phyloP scores from a whole-genome alignment of 371 early-diverging fungal genomes.

The Syncephalastrum sp. region DNA sequence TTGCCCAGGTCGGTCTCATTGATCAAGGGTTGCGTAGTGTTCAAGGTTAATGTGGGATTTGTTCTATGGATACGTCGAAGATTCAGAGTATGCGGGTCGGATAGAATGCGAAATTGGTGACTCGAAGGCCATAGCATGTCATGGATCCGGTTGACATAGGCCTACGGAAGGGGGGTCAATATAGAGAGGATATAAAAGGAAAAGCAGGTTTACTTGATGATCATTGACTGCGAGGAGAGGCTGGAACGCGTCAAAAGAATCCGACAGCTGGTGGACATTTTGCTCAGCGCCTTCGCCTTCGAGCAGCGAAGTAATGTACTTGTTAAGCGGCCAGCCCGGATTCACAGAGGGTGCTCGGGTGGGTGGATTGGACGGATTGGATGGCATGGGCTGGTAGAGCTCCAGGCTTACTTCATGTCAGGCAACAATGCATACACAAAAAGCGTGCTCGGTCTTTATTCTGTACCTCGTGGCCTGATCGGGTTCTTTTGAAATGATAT shows the following conservation, averaged over 20 bases:
- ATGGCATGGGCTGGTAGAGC: slow-evolving; percentile 1
- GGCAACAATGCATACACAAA: background rate
- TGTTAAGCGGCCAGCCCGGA: too few relatives aligned
- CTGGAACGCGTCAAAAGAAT: slow-evolving; percentile 10
- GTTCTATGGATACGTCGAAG: too few relatives aligned
- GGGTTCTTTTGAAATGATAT: slow-evolving; percentile 30
- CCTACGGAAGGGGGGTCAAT: slow-evolving; percentile 10
- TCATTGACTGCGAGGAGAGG: slow-evolving; percentile 1
- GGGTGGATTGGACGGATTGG: too few relatives aligned
- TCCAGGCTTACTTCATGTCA: slow-evolving; percentile 1
- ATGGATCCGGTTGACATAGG: slow-evolving; percentile 35
- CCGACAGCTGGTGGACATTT: slow-evolving; percentile 1
- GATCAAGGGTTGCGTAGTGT: background rate
- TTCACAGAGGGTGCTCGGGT: too few relatives aligned
- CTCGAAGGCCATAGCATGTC: slow-evolving; percentile 46
- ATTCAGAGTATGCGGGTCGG: background rate
- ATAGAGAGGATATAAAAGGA: background rate
- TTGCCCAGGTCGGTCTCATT: slow-evolving; percentile 25
- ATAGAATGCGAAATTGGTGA: slow-evolving; percentile 27
- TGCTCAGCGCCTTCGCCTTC: slow-evolving; percentile 5
- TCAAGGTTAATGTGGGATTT: too few relatives aligned
- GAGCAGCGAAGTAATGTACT: background rate
- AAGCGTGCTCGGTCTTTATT: background rate
- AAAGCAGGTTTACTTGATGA: too few relatives aligned
- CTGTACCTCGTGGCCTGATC: slow-evolving; percentile 16